Percentiles rank a stretch among this genome's conserved stretches.
phyloP scores from a whole-genome alignment of 2,329 filamentous ascomycete species.

The Pyrenochaeta sp. region DNA sequence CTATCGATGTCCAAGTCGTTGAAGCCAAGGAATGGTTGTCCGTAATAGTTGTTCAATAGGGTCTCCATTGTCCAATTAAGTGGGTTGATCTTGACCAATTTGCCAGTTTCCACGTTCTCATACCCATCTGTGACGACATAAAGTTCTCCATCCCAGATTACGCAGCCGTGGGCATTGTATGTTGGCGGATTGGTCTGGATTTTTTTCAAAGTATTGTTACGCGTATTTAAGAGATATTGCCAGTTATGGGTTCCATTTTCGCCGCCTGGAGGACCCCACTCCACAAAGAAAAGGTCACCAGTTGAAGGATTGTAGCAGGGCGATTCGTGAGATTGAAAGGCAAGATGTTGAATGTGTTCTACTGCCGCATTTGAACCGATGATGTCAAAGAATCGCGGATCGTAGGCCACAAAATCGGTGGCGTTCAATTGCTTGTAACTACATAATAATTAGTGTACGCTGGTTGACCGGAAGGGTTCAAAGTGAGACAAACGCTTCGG shows the following conservation, averaged over 20 bases:
- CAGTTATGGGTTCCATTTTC: slow-evolving; percentile 16
- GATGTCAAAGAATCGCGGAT: slow-evolving; percentile 19
- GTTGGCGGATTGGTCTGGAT: slow-evolving; percentile 16
- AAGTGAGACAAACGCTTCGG: neutral
- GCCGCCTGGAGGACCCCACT: slow-evolving; percentile 19
- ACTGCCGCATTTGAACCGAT: slow-evolving; percentile 18
- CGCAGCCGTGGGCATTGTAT: slow-evolving; percentile 15
- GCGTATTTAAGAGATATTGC: slow-evolving; percentile 16
- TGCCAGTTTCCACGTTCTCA: slow-evolving; percentile 7
- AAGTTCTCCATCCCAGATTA: slow-evolving; percentile 7
- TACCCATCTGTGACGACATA: slow-evolving; percentile 19
- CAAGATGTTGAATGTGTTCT: slow-evolving; percentile 14
- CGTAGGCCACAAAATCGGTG: slow-evolving; percentile 25
- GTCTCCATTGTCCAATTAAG: slow-evolving; percentile 7
- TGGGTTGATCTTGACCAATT: slow-evolving; percentile 14
- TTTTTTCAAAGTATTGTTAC: slow-evolving; percentile 9
- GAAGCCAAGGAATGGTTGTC: slow-evolving; percentile 16
- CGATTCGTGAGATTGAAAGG: slow-evolving; percentile 19
- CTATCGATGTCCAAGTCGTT: slow-evolving; percentile 19
- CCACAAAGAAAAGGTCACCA: slow-evolving; percentile 16
- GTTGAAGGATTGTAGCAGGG: slow-evolving; percentile 16
- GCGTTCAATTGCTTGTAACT: slow-evolving; percentile 5
- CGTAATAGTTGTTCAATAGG: slow-evolving; percentile 17
- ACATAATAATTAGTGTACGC: too few relatives aligned
- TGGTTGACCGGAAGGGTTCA: too few relatives aligned